Evolutionary conservation across 176 grass and related monocot genomes (phyloP).

Genomic region (Avena atlantica): DNA sequence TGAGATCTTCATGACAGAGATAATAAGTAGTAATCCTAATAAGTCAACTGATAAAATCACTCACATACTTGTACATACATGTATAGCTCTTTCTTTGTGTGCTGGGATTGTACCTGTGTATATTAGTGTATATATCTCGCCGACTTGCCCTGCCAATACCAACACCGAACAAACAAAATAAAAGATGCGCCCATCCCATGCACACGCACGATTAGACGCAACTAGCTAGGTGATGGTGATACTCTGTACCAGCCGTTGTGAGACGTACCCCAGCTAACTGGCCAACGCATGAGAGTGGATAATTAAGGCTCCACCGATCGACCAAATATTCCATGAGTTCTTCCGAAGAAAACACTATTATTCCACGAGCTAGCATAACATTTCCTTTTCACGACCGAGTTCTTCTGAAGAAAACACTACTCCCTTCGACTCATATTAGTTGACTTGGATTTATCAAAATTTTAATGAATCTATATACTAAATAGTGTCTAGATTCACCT

Average conservation of each 20-base stretch:
- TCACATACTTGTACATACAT: too few relatives aligned
- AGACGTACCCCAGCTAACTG: slow-evolving; percentile 14
- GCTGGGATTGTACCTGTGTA: too few relatives aligned
- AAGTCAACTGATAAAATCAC: too few relatives aligned
- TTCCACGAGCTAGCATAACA: background rate
- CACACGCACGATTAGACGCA: background rate
- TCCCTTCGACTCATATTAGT: too few relatives aligned
- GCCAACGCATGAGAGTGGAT: background rate
- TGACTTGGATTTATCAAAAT: too few relatives aligned
- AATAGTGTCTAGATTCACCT: too few relatives aligned
- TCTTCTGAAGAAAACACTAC: too few relatives aligned
- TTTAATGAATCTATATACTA: too few relatives aligned
- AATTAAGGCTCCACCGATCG: slow-evolving; percentile 15
- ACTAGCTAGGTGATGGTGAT: background rate
- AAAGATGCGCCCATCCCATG: background rate
- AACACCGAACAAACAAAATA: background rate
- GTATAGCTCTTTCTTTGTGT: too few relatives aligned
- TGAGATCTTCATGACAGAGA: too few relatives aligned
- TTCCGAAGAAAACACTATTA: background rate
- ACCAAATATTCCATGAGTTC: slow-evolving; percentile 25
- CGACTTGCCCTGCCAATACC: background rate
- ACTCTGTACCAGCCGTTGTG: slow-evolving; percentile 27
- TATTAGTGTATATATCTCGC: too few relatives aligned
- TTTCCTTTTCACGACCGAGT: background rate
- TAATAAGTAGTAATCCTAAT: too few relatives aligned